Conservation (phyloP, 2,329 filamentous ascomycete genomes). For the Colletotrichum filicis region DNA sequence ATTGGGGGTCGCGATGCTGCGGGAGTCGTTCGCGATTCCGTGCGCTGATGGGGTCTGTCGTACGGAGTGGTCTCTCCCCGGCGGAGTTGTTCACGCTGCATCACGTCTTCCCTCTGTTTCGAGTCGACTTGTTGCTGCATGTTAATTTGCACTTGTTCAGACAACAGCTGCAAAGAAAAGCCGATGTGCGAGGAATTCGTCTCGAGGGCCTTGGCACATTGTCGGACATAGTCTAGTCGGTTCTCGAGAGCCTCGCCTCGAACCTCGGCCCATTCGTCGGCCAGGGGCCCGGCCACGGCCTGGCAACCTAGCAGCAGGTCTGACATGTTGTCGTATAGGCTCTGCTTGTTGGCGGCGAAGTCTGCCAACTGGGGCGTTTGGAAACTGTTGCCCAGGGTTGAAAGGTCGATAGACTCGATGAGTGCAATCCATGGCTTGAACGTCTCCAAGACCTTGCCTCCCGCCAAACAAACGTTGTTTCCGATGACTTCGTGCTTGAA, state of each 20-base stretch:
- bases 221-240: conserved; percentile 82
- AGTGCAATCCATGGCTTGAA: conserved; percentile 91
- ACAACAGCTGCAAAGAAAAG: conserved; percentile 87
- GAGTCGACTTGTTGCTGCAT: conserved; percentile 56
- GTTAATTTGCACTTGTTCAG: conserved; percentile 78
- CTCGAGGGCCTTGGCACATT: conserved; percentile 83
- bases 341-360: conserved; percentile 91
- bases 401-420: conserved; percentile 92
- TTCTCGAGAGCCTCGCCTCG: conserved; percentile 90
- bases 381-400: conserved; percentile 79
- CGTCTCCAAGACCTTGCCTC: conserved; percentile 83
- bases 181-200: conserved; percentile 88
- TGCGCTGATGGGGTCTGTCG: conserved; percentile 64
- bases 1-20: conserved; percentile 55
- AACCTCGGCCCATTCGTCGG: conserved; percentile 96
- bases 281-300: conserved; percentile 88
- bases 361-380: conserved; percentile 88
- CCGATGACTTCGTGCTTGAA: conserved; percentile 83
- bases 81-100: conserved; percentile 63
- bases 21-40: conserved; percentile 61
- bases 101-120: conserved; percentile 56
- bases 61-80: conserved; percentile 69
- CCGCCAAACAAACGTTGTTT: conserved; percentile 83
- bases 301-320: conserved; percentile 91
- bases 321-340: conserved; percentile 90